Conservation (phyloP, 2,329 filamentous ascomycete genomes). For the Colletotrichum shisoi region DNA sequence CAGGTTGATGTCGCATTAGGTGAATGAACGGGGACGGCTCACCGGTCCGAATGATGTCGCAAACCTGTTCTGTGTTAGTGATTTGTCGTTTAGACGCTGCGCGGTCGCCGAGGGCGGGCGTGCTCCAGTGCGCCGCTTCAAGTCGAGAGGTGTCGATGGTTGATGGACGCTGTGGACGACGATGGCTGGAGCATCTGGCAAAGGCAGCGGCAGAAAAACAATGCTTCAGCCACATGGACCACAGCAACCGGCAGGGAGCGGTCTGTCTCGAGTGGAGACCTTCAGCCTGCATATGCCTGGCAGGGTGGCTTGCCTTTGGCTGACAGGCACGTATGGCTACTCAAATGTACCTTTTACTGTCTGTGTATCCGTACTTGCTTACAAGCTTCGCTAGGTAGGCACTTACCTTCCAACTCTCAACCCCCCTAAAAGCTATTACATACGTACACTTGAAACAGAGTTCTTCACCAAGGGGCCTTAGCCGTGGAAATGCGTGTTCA, state of each 20-base stretch:
- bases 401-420: neutral
- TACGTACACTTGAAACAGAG: neutral
- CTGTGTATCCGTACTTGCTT: too few relatives aligned
- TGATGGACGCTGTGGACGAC: conserved; percentile 19
- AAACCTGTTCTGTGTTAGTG: conserved; percentile 43
- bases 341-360: neutral
- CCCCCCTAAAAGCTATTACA: too few relatives aligned
- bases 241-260: conserved; percentile 36
- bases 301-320: conserved; percentile 23
- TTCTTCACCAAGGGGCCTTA: neutral
- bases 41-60: conserved; percentile 14
- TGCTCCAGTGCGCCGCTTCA: conserved; percentile 37
- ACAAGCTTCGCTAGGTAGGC: too few relatives aligned
- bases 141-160: conserved; percentile 32
- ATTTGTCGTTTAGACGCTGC: conserved; percentile 32
- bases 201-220: conserved; percentile 37
- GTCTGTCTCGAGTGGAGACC: conserved; percentile 28
- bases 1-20: neutral
- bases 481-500: neutral
- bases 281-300: conserved; percentile 5
- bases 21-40: neutral
- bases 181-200: conserved; percentile 13
- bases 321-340: neutral
- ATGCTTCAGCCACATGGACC: conserved; percentile 36
- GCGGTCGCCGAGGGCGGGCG: conserved; percentile 36